These are phyloP conservation scores for Cronartium quercuum DNA, from an alignment of 1,284 basidiomycete genomes.

Conservation along the genomic window DNA sequence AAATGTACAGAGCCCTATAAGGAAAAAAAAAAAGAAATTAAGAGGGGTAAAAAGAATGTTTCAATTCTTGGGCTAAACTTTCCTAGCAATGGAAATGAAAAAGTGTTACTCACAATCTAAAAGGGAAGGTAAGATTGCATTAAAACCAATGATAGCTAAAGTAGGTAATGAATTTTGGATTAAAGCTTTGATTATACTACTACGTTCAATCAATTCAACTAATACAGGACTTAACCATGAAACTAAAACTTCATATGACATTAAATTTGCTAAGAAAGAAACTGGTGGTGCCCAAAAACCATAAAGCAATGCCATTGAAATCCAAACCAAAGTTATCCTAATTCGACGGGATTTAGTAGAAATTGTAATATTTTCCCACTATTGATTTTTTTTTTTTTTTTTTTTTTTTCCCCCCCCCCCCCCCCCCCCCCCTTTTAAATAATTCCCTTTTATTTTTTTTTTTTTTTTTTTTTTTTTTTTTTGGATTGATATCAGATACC, in stretches of 20 bases:
- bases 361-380: conserved; percentile 48
- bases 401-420: no score
- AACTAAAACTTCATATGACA: conserved; percentile 45
- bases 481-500: no score
- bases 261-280: conserved; percentile 46
- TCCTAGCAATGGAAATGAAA: not conserved
- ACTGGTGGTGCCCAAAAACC: conserved; percentile 47
- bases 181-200: conserved; percentile 46
- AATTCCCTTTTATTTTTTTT: no score
- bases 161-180: conserved; percentile 48
- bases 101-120: conserved; percentile 46
- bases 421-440: no score
- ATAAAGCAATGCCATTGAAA: conserved; percentile 46
- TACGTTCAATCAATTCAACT: conserved; percentile 44
- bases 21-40: not conserved
- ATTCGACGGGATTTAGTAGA: conserved; percentile 44
- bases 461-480: no score
- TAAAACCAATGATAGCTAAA: conserved; percentile 47
- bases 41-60: not conserved
- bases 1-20: conserved; percentile 15
- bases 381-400: no score
- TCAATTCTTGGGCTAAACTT: not conserved
- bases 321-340: conserved; percentile 45
- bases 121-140: conserved; percentile 47
- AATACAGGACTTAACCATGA: conserved; percentile 45